Conservation (phyloP, 192 early-diverging fungal species). For the Spizellomyces punctatus region DNA sequence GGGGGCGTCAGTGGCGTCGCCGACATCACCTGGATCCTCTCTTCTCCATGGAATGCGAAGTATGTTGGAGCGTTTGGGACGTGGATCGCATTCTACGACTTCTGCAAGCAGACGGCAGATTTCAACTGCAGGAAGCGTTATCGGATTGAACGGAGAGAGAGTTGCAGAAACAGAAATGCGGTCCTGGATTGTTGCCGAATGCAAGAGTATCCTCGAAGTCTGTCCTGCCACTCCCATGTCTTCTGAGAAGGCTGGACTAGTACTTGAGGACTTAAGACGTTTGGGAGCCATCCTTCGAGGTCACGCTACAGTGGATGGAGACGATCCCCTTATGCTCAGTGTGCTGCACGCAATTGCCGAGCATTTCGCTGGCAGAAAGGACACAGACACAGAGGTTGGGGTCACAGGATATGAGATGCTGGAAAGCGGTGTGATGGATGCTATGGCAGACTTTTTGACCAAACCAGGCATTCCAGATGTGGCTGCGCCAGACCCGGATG, state of each 20-base stretch:
- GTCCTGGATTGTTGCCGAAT: slow-evolving; percentile 30
- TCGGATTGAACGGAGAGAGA: slow-evolving; percentile 35
- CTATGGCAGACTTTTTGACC: slow-evolving; percentile 57
- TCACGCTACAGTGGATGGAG: neutral
- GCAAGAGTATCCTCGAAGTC: neutral
- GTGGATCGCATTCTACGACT: neutral
- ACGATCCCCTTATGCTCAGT: slow-evolving; percentile 12
- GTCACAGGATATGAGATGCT: slow-evolving; percentile 81
- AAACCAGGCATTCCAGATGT: slow-evolving; percentile 25
- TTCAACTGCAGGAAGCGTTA: slow-evolving; percentile 3
- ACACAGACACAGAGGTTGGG: slow-evolving; percentile 21
- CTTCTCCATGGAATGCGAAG: slow-evolving; percentile 26
- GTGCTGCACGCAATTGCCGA: slow-evolving; percentile 25
- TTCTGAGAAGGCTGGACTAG: neutral
- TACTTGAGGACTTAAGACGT: neutral
- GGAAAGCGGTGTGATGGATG: slow-evolving; percentile 72
- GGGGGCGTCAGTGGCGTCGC: neutral
- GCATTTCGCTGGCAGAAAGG: slow-evolving; percentile 35
- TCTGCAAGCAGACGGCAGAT: slow-evolving; percentile 2
- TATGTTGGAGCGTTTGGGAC: slow-evolving; percentile 35
- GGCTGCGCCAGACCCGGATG: neutral
- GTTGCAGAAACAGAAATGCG: slow-evolving; percentile 29
- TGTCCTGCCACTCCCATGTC: neutral
- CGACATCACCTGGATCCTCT: neutral
- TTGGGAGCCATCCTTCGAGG: neutral